A percentile compares a stretch with the other conserved stretches of the same genome.
Evolutionary conservation across 2,329 filamentous ascomycete genomes (phyloP).

Genomic region (Fusarium abutilonis): DNA sequence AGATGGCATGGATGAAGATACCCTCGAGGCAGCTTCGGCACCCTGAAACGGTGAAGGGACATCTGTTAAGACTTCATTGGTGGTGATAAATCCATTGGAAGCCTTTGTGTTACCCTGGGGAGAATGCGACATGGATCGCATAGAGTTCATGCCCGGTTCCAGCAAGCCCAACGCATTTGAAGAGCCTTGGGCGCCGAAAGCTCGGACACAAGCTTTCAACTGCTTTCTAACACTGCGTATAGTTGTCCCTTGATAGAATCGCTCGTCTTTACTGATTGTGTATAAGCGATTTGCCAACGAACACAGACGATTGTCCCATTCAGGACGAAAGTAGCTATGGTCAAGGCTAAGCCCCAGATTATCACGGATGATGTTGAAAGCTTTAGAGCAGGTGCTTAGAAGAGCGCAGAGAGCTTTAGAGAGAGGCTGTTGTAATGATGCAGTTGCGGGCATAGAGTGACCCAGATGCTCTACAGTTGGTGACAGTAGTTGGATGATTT

Average conservation of each 20-base stretch:
- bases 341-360: conserved; percentile 31
- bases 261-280: conserved; percentile 43
- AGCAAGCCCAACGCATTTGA: conserved; percentile 36
- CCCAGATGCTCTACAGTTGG: conserved; percentile 34
- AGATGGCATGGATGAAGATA: conserved; percentile 41
- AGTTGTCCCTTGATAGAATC: conserved; percentile 41
- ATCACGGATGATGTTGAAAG: conserved; percentile 41
- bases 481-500: conserved; percentile 44
- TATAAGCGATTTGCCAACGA: conserved; percentile 44
- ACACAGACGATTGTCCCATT: conserved; percentile 42
- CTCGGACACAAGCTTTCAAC: conserved; percentile 43
- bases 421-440: conserved; percentile 41
- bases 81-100: conserved; percentile 14
- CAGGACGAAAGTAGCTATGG: conserved; percentile 34
- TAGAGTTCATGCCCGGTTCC: conserved; percentile 26
- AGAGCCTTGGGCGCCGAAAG: conserved; percentile 28
- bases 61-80: conserved; percentile 13
- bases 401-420: conserved; percentile 46
- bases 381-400: conserved; percentile 48
- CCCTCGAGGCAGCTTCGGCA: conserved; percentile 28
- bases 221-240: conserved; percentile 45
- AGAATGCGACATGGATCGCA: conserved; percentile 39
- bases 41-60: conserved; percentile 28
- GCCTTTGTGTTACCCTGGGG: conserved; percentile 27
- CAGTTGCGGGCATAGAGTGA: conserved; percentile 30